phyloP scores from a whole-genome alignment of 1,139 yeast genomes.

The Yamadazyma taylorii region DNA sequence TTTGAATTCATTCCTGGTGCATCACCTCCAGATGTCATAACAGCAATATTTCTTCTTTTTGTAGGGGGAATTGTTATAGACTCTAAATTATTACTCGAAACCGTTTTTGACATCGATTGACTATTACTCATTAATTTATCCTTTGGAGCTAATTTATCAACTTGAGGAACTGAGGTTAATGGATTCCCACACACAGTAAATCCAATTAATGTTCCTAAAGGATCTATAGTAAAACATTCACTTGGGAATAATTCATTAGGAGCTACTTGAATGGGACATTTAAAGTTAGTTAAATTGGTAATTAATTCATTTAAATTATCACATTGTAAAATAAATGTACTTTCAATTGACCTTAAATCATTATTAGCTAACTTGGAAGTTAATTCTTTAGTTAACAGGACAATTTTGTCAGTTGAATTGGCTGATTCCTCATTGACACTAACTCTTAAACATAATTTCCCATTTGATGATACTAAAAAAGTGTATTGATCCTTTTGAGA shows the following conservation, averaged over 20 bases:
- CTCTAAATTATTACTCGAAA: conserved; percentile 14
- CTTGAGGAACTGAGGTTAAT: conserved; percentile 51
- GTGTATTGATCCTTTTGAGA: conserved; percentile 23
- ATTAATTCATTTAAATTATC: conserved; percentile 36
- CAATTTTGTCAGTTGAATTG: conserved; percentile 28
- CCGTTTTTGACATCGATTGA: conserved; percentile 16
- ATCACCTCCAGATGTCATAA: conserved; percentile 98
- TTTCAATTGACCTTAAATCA: conserved; percentile 54
- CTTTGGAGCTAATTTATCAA: conserved; percentile 18
- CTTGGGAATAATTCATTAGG: conserved; percentile 71
- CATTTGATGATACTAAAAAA: conserved; percentile 33
- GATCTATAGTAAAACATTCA: conserved; percentile 68
- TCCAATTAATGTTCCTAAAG: conserved; percentile 66
- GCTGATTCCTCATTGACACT: conserved; percentile 25
- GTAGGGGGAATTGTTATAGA: conserved; percentile 1
- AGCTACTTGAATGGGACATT: conserved; percentile 33
- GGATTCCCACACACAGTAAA: conserved; percentile 63
- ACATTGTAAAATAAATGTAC: conserved; percentile 40
- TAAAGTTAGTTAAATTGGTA: conserved; percentile 25
- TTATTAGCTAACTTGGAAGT: conserved; percentile 26
- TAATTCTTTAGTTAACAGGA: conserved; percentile 23
- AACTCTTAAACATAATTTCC: conserved; percentile 31
- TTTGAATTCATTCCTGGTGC: conserved; percentile 98
- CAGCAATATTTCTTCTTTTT: conserved; percentile 67
- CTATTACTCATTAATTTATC: conserved; percentile 11